phyloP scores from a whole-genome alignment of 2,329 filamentous ascomycete genomes.

The Apiospora kogelbergensis region DNA sequence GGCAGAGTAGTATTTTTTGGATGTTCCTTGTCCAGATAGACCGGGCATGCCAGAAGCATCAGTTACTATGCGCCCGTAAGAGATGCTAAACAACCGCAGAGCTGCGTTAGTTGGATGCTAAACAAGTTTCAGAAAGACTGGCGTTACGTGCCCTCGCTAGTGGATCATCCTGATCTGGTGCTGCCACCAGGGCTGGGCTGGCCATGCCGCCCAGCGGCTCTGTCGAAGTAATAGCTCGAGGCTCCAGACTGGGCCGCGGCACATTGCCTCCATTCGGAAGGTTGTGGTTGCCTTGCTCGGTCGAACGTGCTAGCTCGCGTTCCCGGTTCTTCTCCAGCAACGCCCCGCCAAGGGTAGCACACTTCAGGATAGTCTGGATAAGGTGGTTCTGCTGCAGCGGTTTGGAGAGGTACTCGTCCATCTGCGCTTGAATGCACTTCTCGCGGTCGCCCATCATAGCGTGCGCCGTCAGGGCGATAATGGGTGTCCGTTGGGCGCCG shows the following conservation, averaged over 20 bases:
- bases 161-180: slow-evolving; percentile 56
- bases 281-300: slow-evolving; percentile 46
- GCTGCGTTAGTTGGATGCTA: slow-evolving; percentile 28
- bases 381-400: slow-evolving; percentile 95
- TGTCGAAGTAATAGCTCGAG: slow-evolving; percentile 68
- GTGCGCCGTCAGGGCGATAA: slow-evolving; percentile 95
- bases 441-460: slow-evolving; percentile 98
- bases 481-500: slow-evolving; percentile 80
- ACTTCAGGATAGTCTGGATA: slow-evolving; percentile 97
- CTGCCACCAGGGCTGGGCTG: slow-evolving; percentile 62
- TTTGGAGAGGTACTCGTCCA: slow-evolving; percentile 99
- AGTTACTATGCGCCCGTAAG: slow-evolving; percentile 33
- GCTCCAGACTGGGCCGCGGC: slow-evolving; percentile 37
- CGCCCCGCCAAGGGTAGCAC: slow-evolving; percentile 84
- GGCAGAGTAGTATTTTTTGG: background rate
- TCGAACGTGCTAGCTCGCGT: slow-evolving; percentile 53
- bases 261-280: slow-evolving; percentile 32
- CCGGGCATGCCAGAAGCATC: slow-evolving; percentile 17
- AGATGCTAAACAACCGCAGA: slow-evolving; percentile 27
- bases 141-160: slow-evolving; percentile 49
- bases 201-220: slow-evolving; percentile 59
- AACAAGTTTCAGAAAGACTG: slow-evolving; percentile 43
- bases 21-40: background rate
- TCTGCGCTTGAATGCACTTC: slow-evolving; percentile 97
- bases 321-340: slow-evolving; percentile 75